These are phyloP conservation scores for Alnus rubra DNA, from an alignment of 306 rosid species.

Conservation along the genomic window DNA sequence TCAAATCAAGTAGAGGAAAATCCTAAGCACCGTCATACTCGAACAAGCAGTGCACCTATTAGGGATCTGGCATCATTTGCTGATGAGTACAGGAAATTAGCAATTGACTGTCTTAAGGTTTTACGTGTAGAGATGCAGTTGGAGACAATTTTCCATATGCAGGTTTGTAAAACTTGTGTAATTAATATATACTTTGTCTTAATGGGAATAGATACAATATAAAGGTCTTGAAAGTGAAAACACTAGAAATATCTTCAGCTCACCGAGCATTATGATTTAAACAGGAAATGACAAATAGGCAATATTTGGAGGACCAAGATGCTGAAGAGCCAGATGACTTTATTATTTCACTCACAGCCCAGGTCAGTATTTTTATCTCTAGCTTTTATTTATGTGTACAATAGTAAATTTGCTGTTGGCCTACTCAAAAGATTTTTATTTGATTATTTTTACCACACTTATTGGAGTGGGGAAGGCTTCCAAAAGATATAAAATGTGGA, in stretches of 20 bases:
- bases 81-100: slow-evolving; percentile 88
- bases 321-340: slow-evolving; percentile 99
- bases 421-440: not conserved
- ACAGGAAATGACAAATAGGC: slow-evolving; percentile 92
- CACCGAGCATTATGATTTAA: slow-evolving; percentile 34
- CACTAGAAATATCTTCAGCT: slow-evolving; percentile 9
- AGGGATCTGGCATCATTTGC: slow-evolving; percentile 82
- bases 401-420: not conserved
- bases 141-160: slow-evolving; percentile 93
- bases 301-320: slow-evolving; percentile 94
- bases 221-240: not conserved
- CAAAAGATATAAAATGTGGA: not conserved
- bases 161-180: slow-evolving; percentile 54
- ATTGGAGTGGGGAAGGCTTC: not conserved
- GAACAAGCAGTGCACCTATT: slow-evolving; percentile 55
- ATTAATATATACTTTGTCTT: slow-evolving; percentile 22
- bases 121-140: slow-evolving; percentile 96
- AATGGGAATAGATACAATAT: slow-evolving; percentile 10
- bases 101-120: slow-evolving; percentile 94
- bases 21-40: slow-evolving; percentile 46
- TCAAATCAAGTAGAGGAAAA: slow-evolving; percentile 58
- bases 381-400: slow-evolving; percentile 3
- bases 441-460: not conserved
- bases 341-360: slow-evolving; percentile 88
- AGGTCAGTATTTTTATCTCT: slow-evolving; percentile 49